Conservation (phyloP, 805 yeast genomes). For the Starmera pachycereana region DNA sequence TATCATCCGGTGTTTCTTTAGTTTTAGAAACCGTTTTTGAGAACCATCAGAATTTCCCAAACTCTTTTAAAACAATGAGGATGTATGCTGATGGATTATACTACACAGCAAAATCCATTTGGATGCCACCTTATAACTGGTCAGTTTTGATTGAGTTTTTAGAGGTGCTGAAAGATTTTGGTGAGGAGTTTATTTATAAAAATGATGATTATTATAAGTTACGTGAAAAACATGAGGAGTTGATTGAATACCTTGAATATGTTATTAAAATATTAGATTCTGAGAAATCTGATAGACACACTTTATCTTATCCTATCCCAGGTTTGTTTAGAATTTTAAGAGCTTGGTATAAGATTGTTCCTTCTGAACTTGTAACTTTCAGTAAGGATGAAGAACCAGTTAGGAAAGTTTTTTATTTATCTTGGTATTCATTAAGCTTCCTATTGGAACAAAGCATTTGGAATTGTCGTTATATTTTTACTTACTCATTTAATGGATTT, state of each 20-base stretch:
- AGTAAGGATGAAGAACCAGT: constrained; percentile 4
- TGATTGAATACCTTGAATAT: constrained; percentile 4
- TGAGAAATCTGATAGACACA: constrained; percentile 5
- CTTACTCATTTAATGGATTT: constrained; percentile 13
- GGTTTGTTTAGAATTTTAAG: constrained; percentile 6
- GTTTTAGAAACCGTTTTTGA: constrained; percentile 8
- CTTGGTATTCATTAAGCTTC: constrained; percentile 10
- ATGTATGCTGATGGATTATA: constrained; percentile 11
- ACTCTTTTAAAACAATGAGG: constrained; percentile 4
- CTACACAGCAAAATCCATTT: constrained; percentile 9
- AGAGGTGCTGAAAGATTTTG: constrained; percentile 11
- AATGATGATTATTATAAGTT: not conserved
- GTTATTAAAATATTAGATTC: constrained; percentile 3
- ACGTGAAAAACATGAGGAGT: constrained; percentile 1
- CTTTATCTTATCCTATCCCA: constrained; percentile 11
- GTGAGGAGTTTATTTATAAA: constrained; percentile 3
- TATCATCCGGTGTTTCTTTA: constrained; percentile 13
- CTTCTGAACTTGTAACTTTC: constrained; percentile 9
- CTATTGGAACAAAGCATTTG: constrained; percentile 10
- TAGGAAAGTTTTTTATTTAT: constrained; percentile 9
- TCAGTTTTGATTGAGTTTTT: constrained; percentile 10
- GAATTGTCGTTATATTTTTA: constrained; percentile 12
- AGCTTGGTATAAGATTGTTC: constrained; percentile 9
- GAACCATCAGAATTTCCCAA: constrained; percentile 8
- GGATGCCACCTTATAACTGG: constrained; percentile 13